Evolutionary conservation across 164 flowering plant species (phyloP), one percentile per base, ranked within the genome.

Genomic region (Dillenia turbinata): DNA sequence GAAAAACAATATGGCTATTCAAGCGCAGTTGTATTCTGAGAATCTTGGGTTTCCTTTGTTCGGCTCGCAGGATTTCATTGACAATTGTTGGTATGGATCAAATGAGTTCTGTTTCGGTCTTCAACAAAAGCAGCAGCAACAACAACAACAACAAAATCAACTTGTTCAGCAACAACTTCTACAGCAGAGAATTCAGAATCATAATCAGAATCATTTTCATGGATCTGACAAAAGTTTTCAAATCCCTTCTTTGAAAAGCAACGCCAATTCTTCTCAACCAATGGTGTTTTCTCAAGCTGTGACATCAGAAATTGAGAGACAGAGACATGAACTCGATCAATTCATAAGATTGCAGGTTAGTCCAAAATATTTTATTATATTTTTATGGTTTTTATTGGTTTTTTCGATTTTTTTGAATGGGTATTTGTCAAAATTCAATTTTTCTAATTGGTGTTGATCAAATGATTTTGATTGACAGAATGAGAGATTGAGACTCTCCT

Each of bases 1-100:
- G 40, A 33, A 33, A 33, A 33, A 26, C 33, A 33, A 33, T 33
- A 85, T 88, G 95, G 91, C 89, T 0, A 63, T 89, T 67, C 86
- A 85, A 67, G 82, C 89, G 12, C 87, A 81, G 59, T 48, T 75
- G 52, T 73, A 61, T 63, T 48, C 74, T 0, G 83, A 85, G 4
- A 75, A 70, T 67, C 64, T 65, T 40, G 82, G 64, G 33, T 71
- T 78, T 54, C 62, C 70, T 12, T 66, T 56, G 48, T 61, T 58
- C 10, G 63, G 64, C 44, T 48, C 73, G 0, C 77, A 62, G 49
- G 80, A 78, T 66, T 68, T 60, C 61, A 49, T 62, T 17, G 73
- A 67, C 2, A 61, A 57, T 51, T 63, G 56, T 49, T 57, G 47
- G 40, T 33, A 6, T 58, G 78, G 72, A n/a, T 59, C 62, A 19